A percentile compares a stretch with the other conserved stretches of the same genome.
phyloP scores from a whole-genome alignment of 192 early-diverging fungal genomes.

The Linderina pennispora region DNA sequence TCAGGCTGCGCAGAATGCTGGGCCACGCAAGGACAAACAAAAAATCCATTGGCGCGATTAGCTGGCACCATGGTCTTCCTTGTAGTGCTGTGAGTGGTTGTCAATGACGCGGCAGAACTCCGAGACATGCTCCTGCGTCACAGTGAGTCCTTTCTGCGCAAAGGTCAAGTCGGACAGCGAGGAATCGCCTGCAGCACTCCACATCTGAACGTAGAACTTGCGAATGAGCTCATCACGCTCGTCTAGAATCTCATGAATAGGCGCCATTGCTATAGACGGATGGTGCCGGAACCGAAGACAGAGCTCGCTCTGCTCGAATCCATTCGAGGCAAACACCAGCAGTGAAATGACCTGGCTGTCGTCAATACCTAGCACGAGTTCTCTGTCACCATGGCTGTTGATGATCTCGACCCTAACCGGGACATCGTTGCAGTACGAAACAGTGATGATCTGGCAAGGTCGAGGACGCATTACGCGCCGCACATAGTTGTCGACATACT shows the following conservation, averaged over 20 bases:
- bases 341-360: constrained; percentile 39
- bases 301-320: constrained; percentile 57
- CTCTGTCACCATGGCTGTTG: background rate
- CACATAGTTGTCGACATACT: constrained; percentile 54
- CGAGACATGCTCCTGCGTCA: no score
- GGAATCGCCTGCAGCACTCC: no score
- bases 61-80: constrained; percentile 46
- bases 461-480: constrained; percentile 55
- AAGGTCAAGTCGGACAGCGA: no score
- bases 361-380: constrained; percentile 31
- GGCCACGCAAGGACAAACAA: constrained; percentile 75
- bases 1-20: constrained; percentile 69
- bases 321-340: constrained; percentile 28
- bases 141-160: constrained; percentile 76
- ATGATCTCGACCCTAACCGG: background rate
- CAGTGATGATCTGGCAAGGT: constrained; percentile 44
- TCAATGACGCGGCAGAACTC: constrained; percentile 71
- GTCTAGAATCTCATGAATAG: constrained; percentile 61
- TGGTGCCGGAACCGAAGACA: constrained; percentile 68
- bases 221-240: constrained; percentile 77
- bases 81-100: constrained; percentile 59
- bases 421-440: background rate
- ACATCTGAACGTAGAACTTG: constrained; percentile 78
- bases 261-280: constrained; percentile 66
- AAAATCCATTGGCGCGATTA: constrained; percentile 85